Evolutionary conservation across 768 basidiomycete species (phyloP).

Genomic region (Chlorophyllum brunneum): DNA sequence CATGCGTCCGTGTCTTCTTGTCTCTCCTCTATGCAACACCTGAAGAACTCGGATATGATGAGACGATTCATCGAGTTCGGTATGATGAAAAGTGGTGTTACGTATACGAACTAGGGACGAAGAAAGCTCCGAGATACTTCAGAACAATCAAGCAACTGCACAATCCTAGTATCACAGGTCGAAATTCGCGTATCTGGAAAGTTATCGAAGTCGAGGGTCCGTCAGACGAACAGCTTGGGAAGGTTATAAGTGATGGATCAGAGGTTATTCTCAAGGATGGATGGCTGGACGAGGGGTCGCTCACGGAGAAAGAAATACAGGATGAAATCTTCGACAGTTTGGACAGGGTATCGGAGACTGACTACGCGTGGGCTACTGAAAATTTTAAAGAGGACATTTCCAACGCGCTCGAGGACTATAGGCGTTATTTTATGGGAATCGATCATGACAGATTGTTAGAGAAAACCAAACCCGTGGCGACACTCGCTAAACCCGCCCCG

Average conservation of each 20-base stretch:
- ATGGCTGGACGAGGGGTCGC: no score
- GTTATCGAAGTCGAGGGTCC: slow-evolving; percentile 4
- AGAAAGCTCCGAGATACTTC: no score
- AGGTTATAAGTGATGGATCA: no score
- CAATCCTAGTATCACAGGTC: slow-evolving; percentile 8
- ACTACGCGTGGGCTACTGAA: no score
- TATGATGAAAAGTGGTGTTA: no score
- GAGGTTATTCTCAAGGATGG: no score
- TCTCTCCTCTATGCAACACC: slow-evolving; percentile 4
- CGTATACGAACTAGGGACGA: no score
- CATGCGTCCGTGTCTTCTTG: no score
- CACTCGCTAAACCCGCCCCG: neutral
- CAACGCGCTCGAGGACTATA: neutral
- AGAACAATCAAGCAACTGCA: neutral
- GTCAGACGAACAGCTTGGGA: neutral
- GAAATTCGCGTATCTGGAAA: slow-evolving; percentile 14
- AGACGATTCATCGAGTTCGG: neutral
- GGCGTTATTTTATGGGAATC: neutral
- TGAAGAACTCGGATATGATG: slow-evolving; percentile 4
- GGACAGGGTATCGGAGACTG: neutral
- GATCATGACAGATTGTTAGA: neutral
- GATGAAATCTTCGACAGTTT: slow-evolving; percentile 9
- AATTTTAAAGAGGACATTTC: neutral
- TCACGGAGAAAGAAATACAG: slow-evolving; percentile 14
- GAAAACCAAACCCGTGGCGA: neutral